Base-by-base conservation (phyloP, 2,329 filamentous ascomycete genomes). In the Neurospora sp. region DNA sequence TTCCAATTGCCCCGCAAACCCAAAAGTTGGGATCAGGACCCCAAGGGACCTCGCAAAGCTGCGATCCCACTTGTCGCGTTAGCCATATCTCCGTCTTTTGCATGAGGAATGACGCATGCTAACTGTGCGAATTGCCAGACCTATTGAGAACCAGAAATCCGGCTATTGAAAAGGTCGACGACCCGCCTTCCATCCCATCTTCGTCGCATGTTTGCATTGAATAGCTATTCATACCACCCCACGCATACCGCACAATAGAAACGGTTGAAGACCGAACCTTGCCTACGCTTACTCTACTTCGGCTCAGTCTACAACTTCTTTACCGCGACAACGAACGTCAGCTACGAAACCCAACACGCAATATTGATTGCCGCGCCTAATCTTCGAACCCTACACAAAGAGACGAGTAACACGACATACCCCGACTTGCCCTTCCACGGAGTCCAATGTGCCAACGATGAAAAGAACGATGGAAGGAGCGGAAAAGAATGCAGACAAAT, bases 381-480 rank as follows among this genome's bases (percentile, higher is more conserved):
- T 52, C 19, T 52, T 28, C 11, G 6, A 52, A 15, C 46, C 46
- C 19, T 23, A 15, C 46, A 28, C 11, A 52, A 52, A 28, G 46
- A 52, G 19, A 52, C 46, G 19, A 28, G 46, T 28, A 8, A 52
- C 19, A 52, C 46, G 46, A 28, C 11, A n/a, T 62, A 33, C 28
- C 52, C 46, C 52, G 28, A 62, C 28, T 36, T 36, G 52, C 52
- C 15, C 52, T 36, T 33, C 8, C 28, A 66, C 68, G 52, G 38
- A 72, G 70, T 73, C 75, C 73, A 68, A 76, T 76, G 75, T 74
- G 72, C 71, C 69, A 72, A 70, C 70, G 72, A 75, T 76, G 75
- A 75, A 76, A 72, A 74, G 78, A 81, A 84, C 80, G 80, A 88
- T 88, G 86, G 86, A 87, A 83, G 84, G 82, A 82, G 84, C 84